Base-by-base conservation (phyloP, 345 rosid genomes). In the Kernera saxatilis region DNA sequence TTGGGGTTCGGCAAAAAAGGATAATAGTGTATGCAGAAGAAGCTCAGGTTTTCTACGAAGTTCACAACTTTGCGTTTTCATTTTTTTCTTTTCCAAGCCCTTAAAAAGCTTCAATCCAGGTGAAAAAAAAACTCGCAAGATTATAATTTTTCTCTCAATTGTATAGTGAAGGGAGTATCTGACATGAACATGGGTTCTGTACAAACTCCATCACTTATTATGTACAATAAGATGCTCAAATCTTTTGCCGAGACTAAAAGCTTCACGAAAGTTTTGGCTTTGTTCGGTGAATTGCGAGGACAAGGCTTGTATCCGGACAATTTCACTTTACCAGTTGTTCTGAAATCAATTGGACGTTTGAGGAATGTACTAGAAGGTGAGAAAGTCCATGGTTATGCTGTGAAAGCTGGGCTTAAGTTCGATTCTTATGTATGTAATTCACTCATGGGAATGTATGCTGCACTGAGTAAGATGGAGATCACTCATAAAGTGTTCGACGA, bases 281-380 rank as follows among this genome's bases (percentile, higher is more conserved):
- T 84, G 50, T 88, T 86, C 61, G 36, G 45, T 44, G 77, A 80
- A 46, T 59, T 87, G 71, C 78, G 88, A 64, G 81, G 71, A 61
- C 76, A 77, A 19, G 89, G 84, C 25, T 46, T 90, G 73, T 76
- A 71, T 71, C 92, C 95, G 4, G 97, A 91, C 77, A 85, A 81
- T 82, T 91, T 84, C 67, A 91, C 95, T 0, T 85, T 84, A 62
- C 97, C 95, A 4, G 84, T 82, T 72, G 88, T 88, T 54, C 73
- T 79, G 19, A 82, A 79, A 77, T 77, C 85, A 0, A 13, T 79
- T 30, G 83, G 85, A 9, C 71, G 78, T 14, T 70, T 82, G 25
- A 77, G 73, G 50, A 72, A 66, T 4, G 50, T 77, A 67, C 0
- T 22, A 35, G 84, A 54, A 55, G 92, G 88, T 18, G 81, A 73